phyloP scores from a whole-genome alignment of 2,329 filamentous ascomycete genomes.

The Triangularia verruculosa region DNA sequence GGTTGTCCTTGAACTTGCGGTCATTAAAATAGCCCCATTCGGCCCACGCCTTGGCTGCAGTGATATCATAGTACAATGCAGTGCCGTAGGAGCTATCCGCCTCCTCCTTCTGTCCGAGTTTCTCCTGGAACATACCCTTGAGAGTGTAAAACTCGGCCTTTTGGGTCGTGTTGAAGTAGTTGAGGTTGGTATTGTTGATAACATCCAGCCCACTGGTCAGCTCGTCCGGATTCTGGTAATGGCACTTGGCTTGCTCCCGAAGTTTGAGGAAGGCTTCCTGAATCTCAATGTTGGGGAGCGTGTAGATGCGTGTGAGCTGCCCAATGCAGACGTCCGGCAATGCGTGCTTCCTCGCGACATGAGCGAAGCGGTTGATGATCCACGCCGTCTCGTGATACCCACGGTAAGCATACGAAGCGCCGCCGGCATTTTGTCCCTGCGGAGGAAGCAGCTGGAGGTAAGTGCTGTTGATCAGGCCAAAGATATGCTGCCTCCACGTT shows the following conservation, averaged over 20 bases:
- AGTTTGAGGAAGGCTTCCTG: slow-evolving; percentile 98
- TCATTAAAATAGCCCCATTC: slow-evolving; percentile 99
- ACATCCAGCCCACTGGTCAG: slow-evolving; percentile 91
- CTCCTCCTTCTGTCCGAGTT: slow-evolving; percentile 84
- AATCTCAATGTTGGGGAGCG: slow-evolving; percentile 97
- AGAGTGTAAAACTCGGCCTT: slow-evolving; percentile 99
- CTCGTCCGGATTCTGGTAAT: slow-evolving; percentile 94
- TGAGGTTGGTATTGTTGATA: slow-evolving; percentile 99
- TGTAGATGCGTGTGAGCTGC: slow-evolving; percentile 96
- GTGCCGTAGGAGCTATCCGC: slow-evolving; percentile 93
- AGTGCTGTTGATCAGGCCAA: slow-evolving; percentile 91
- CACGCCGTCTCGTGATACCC: slow-evolving; percentile 98
- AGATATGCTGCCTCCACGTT: slow-evolving; percentile 99
- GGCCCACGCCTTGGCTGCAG: slow-evolving; percentile 94
- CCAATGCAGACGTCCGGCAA: slow-evolving; percentile 96
- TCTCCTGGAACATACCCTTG: slow-evolving; percentile 98
- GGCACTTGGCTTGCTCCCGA: slow-evolving; percentile 97
- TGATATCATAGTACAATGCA: slow-evolving; percentile 92
- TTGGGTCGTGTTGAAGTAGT: slow-evolving; percentile 93
- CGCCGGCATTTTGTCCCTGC: slow-evolving; percentile 76
- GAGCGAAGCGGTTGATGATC: slow-evolving; percentile 99
- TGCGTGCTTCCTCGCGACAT: slow-evolving; percentile 95
- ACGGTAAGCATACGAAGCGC: slow-evolving; percentile 91
- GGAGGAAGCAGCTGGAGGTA: slow-evolving; percentile 83
- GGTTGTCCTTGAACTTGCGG: slow-evolving; percentile 89